Evolutionary conservation across 2,329 filamentous ascomycete species (phyloP), one percentile per base, ranked within the genome.

Genomic region (Alternaria triticimaculans): DNA sequence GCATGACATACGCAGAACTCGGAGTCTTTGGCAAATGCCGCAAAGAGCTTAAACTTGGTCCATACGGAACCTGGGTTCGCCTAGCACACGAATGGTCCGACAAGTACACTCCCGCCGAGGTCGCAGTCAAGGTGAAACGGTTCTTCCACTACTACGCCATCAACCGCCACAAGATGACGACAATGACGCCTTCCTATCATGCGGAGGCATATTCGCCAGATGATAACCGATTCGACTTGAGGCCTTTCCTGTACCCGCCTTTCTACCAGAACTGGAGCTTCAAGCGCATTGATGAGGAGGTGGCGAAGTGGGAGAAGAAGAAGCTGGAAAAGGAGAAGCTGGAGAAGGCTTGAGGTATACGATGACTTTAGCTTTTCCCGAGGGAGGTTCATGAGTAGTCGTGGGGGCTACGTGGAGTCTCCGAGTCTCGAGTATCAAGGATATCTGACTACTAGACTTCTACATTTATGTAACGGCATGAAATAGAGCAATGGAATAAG

Each of bases 221-320:
- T 46, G 87, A 88, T 58, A 89, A 90, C 67, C 78, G 88, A 5
- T 88, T 84, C 65, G 88, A 90, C 80, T 57, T 79, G 4, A 58
- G 75, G 18, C 74, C 75, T 3, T 76, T 77, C 15, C 55, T 74
- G 41, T 89, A 87, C 55, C 85, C 84, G 18, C 60, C 69, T 3
- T 76, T 79, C 23, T 79, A 71, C 44, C 65, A 72, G 21, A 68
- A 66, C 18, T 81, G 78, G 75, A 72, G 69, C 30, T 82, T 76
- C 54, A 81, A 78, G 70, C 79, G 76, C 67, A 80, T 81, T 44
- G 77, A 80, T 37, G 73, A 79, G 64, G 69, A 69, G 58, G 68
- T 80, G 25, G 75, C 74, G 63, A 67, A 59, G 55, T 25, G 78
- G 51, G 75, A 80, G 64, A 72, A 60, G 67, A 66, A 64, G 56